Base-by-base conservation (phyloP, 2,329 filamentous ascomycete genomes). In the Monilinia polystroma region DNA sequence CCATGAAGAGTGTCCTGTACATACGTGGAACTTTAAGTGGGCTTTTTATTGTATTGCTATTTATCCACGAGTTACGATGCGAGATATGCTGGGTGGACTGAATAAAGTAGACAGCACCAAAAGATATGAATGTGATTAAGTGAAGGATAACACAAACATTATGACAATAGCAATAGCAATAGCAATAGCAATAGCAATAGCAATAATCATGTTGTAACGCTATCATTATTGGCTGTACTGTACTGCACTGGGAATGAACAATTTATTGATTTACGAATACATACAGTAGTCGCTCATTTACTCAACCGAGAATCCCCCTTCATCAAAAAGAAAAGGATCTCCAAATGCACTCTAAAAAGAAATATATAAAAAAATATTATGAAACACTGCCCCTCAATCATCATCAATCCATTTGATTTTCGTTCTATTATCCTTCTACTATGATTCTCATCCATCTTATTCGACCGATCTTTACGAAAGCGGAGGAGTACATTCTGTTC, bases 291-390 rank as follows among this genome's bases (percentile, higher is more conserved):
- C 8, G 8, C 11, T n/a, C 43, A 49, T 60, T 49, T 60, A 43
- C 29, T 60, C 57, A 60, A 60, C 57, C 57, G 57, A 60, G 43
- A 60, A 60, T 60, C 20, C 57, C 57, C 57, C 57, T 49, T 60
- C 56, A 59, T 59, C 43, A 32, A 29, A 59, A 59, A 6, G 11
- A 45, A 58, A 45, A 35, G 35, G 38, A 56, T 43, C 7, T 43
- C 43, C 55, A 35, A 20, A 3, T 26, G 57, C 26, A 4, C 8
- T 18, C 29, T 49, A 23, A 60, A 35, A 14, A 38, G 26, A 14
- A 14, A 16, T 43, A 16, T 20, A 18, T 45, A 14, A 6, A 16
- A 35, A 56, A 64, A 56, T 32, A 56, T 10, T 32, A 41, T 55
- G 60, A 63, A 63, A 63, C 60, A 38, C 41, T 53, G 32, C 47